These are phyloP conservation scores for Trifolium pratense DNA, from an alignment of 306 rosid species.

Conservation along the genomic window DNA sequence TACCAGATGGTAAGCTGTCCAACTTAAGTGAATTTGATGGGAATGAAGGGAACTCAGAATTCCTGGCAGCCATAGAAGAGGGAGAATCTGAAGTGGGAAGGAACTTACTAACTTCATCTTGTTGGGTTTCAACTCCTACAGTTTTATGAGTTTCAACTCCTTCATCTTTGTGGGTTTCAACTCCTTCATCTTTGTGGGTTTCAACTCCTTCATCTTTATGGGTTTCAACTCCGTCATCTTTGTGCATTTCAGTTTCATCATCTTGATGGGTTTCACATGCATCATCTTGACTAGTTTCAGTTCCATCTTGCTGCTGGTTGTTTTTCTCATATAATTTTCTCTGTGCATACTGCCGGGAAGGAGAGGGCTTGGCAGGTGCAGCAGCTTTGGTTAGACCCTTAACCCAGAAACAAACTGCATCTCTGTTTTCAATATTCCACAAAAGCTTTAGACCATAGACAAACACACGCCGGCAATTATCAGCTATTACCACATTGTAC, in stretches of 20 bases:
- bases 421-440: conserved; percentile 91
- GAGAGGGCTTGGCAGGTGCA: conserved; percentile 85
- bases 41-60: conserved; percentile 53
- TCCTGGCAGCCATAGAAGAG: conserved; percentile 45
- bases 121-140: conserved; percentile 43
- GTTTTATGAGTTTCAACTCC: conserved; percentile 41
- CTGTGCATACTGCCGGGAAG: conserved; percentile 81
- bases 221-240: conserved; percentile 47
- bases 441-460: conserved; percentile 91
- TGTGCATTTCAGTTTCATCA: conserved; percentile 53
- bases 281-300: conserved; percentile 59
- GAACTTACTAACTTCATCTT: conserved; percentile 57
- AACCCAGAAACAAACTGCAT: conserved; percentile 82
- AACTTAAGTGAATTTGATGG: conserved; percentile 46
- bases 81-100: conserved; percentile 46
- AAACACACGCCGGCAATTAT: conserved; percentile 87
- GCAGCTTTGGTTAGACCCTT: conserved; percentile 73
- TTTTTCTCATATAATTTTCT: conserved; percentile 72
- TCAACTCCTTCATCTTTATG: conserved; percentile 58
- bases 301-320: conserved; percentile 46
- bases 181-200: conserved; percentile 35
- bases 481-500: conserved; percentile 92
- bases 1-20: conserved; percentile 66
- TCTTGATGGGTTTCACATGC: conserved; percentile 46
- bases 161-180: conserved; percentile 52